phyloP scores from a whole-genome alignment of 257 asterid species.

The Solanum habrochaites region DNA sequence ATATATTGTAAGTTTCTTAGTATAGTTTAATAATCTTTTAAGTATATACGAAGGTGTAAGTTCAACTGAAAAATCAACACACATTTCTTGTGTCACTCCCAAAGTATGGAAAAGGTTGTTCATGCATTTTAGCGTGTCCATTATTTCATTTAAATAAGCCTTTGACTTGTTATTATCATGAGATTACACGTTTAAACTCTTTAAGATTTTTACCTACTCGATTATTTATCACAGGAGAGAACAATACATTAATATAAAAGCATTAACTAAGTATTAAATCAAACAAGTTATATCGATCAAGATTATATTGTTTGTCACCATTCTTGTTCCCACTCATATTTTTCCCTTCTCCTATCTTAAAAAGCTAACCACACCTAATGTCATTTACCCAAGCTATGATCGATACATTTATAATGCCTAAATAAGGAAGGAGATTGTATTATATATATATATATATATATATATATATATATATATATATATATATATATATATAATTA shows the following conservation, averaged over 20 bases:
- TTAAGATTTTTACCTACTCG: background rate
- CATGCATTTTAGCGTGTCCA: slow-evolving; percentile 45
- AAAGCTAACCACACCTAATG: background rate
- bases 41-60: background rate
- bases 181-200: background rate
- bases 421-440: background rate
- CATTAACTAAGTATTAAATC: background rate
- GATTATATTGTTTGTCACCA: background rate
- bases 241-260: background rate
- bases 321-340: background rate
- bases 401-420: background rate
- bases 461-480: no score
- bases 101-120: slow-evolving; percentile 14
- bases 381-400: background rate
- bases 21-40: background rate
- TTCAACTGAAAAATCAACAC: slow-evolving; percentile 17
- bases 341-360: background rate
- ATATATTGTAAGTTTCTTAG: background rate
- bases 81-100: slow-evolving; percentile 39
- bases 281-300: background rate
- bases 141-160: background rate
- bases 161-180: background rate
- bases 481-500: no score
- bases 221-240: background rate
- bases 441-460: background rate